phyloP scores from a whole-genome alignment of 208 protist species.

The Trichomonas tenax region DNA sequence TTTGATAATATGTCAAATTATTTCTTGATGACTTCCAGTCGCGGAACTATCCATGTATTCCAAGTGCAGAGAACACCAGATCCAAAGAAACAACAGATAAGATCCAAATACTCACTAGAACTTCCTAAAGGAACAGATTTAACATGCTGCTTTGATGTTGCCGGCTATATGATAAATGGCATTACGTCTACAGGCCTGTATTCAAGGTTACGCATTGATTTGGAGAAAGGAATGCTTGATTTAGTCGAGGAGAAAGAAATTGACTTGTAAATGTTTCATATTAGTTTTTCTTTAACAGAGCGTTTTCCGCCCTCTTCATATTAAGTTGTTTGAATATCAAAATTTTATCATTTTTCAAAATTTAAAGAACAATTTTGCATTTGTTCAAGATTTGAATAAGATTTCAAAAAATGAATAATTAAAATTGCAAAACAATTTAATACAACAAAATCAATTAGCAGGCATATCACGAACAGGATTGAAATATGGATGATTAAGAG shows the following conservation, averaged over 20 bases:
- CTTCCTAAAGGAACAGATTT: neutral
- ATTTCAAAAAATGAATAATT: no score
- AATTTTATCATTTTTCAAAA: no score
- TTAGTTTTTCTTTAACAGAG: no score
- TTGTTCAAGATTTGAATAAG: no score
- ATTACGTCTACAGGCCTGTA: neutral
- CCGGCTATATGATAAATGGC: neutral
- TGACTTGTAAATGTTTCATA: neutral
- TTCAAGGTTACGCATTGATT: neutral
- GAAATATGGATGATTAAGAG: conserved; percentile 95
- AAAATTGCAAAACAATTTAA: no score
- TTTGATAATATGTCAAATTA: neutral
- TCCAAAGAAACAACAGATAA: neutral
- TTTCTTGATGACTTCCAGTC: neutral
- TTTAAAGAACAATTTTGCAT: no score
- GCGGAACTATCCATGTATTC: neutral
- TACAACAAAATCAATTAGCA: no score
- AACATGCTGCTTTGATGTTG: neutral
- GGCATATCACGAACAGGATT: conserved; percentile 54
- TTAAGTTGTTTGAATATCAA: no score
- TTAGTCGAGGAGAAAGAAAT: neutral
- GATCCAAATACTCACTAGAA: neutral
- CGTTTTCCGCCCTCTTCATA: no score
- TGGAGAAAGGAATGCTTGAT: neutral
- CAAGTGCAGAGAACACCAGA: neutral